phyloP scores from a whole-genome alignment of 148 eudicot species.

The Polygonum maritimum region DNA sequence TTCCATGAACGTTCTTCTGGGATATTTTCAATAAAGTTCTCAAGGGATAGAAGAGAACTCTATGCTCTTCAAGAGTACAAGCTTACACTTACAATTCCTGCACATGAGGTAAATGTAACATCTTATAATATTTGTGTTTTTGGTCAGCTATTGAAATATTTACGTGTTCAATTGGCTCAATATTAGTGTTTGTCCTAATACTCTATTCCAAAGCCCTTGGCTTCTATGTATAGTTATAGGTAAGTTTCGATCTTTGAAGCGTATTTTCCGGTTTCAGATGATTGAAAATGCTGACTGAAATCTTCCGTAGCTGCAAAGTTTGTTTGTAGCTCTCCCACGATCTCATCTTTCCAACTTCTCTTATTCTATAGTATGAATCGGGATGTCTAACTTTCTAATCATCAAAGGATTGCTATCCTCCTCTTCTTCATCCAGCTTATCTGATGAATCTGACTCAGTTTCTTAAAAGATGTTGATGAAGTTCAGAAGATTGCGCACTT shows the following conservation, averaged over 20 bases:
- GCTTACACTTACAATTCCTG: constrained; percentile 47
- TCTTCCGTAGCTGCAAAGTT: constrained; percentile 28
- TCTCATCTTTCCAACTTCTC: constrained; percentile 29
- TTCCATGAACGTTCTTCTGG: constrained; percentile 47
- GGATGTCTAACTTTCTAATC: constrained; percentile 58
- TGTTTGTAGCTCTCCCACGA: constrained; percentile 31
- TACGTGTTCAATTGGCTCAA: not conserved
- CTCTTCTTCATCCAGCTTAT: constrained; percentile 43
- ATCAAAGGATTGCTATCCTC: constrained; percentile 57
- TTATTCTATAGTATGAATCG: constrained; percentile 24
- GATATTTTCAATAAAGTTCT: constrained; percentile 77
- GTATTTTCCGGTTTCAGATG: constrained; percentile 23
- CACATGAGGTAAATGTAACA: constrained; percentile 47
- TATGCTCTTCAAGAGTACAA: constrained; percentile 65
- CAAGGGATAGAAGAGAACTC: constrained; percentile 80
- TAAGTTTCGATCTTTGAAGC: constrained; percentile 28
- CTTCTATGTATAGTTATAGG: too few species aligned
- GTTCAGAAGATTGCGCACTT: constrained; percentile 73
- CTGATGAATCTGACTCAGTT: constrained; percentile 88
- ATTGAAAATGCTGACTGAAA: constrained; percentile 23
- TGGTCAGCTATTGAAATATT: not conserved
- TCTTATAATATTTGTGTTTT: not conserved
- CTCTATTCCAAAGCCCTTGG: too few species aligned
- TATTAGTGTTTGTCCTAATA: not conserved
- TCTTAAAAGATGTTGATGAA: constrained; percentile 95